phyloP scores from a whole-genome alignment of 257 asterid genomes.

The Forsythia viridissima region DNA sequence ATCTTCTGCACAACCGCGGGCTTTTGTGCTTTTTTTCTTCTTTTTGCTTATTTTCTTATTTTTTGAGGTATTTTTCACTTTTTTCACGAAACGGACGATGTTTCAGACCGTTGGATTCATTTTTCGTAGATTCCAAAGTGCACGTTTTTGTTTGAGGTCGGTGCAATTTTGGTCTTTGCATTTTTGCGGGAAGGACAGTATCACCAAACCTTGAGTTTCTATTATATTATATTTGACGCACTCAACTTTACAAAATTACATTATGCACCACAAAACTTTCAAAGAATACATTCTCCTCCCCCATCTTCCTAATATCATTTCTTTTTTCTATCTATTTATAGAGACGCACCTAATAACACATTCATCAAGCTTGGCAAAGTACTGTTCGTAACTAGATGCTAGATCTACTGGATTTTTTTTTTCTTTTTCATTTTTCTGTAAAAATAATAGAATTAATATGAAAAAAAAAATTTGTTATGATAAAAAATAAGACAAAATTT shows the following conservation, averaged over 20 bases:
- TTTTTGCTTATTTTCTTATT: background rate
- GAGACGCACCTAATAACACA: too few relatives aligned
- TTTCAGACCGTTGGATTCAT: background rate
- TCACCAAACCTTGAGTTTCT: background rate
- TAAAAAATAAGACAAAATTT: background rate
- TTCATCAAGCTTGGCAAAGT: too few relatives aligned
- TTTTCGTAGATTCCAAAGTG: background rate
- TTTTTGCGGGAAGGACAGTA: background rate
- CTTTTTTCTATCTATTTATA: too few relatives aligned
- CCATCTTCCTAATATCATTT: too few relatives aligned
- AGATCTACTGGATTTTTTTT: background rate
- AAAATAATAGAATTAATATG: too few relatives aligned
- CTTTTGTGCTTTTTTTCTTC: too few relatives aligned
- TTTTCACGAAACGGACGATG: too few relatives aligned
- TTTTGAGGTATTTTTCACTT: too few relatives aligned
- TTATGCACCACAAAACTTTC: background rate
- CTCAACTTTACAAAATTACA: background rate
- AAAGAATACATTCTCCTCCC: too few relatives aligned
- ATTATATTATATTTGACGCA: background rate
- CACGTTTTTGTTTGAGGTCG: background rate
- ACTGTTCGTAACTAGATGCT: too few relatives aligned
- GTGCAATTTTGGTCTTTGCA: background rate
- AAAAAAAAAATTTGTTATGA: background rate
- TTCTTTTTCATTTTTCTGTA: too few relatives aligned
- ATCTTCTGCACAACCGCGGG: too few relatives aligned